Evolutionary conservation across 768 basidiomycete genomes (phyloP), one percentile per base, ranked within the genome.

Genomic region (Pholiota molesta): DNA sequence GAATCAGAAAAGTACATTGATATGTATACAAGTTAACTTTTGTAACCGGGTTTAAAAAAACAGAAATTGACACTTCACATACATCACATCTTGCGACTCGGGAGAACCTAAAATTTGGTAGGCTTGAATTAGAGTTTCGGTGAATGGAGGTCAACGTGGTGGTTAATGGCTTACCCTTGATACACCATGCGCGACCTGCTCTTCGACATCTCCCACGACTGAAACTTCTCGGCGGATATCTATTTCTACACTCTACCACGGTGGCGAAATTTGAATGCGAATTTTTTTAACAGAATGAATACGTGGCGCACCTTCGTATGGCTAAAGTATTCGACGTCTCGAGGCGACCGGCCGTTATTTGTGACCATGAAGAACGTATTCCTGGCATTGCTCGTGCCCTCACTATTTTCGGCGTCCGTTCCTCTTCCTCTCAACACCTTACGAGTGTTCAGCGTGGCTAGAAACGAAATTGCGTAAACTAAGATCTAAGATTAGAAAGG

Each of bases 401-500:
- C 67, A 57, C 62, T 69, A 16, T 65, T 72, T 54, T 72, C 67
- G 19, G 69, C 73, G 35, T 86, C 84, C 1, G 84, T 83, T 13
- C 84, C 85, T 52, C 77, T 78, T 5, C 84, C 86, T 49, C 82
- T 77, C 57, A 81, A 69, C 29, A 76, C 75, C 62, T 78, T 75
- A 16, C 86, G 81, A 16, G 87, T 88, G 69, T 88, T 88, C 29
- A 88, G 72, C 6, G 86, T 85, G 60, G 71, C 69, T 39, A 76
- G 51, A 57, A 77, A 77, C 3, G 76, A 80, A 23, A 79, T 76
- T 7, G 77, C 76, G 60, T 80, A 81, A n/a, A 80, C 79, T 79
- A 60, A 3, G 7, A 29, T 33, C 19, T 33, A 47, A 17, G 16
- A 13, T n/a, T 29, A 31, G 52, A 60, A 60, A 35, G 26, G 16